Evolutionary conservation across 129 eudicot genomes (phyloP), one percentile per base, ranked within the genome.

Genomic region (Chrysanthemum lavandulifolium): DNA sequence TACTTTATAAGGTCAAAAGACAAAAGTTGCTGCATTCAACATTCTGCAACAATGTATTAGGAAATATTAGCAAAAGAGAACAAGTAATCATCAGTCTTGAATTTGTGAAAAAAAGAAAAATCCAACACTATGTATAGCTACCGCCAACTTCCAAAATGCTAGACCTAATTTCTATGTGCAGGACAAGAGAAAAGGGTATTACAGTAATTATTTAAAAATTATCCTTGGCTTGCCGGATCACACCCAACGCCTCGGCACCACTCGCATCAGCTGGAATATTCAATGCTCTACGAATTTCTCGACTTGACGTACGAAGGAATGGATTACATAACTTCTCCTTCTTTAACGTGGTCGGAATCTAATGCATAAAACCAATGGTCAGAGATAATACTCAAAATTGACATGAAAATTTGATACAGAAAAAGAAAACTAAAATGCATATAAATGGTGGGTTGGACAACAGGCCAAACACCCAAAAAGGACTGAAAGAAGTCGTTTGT

Each of bases 331-430:
- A 67, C 82, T 93, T 89, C 78, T 93, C 98, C 75, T 51, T 84
- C 81, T 81, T 87, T 53, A 93, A 76, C 0, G 92, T 83, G 36
- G 97, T 89, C 68, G 98, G 98, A 76, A 93, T 86, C 98, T 93
- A 73, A 57, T 33, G 80, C 73, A 78, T 75, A 74, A 56, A 61
- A 72, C 19, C 56, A 61, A 78, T 36, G 27, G 65, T 59, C 60
- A 64, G 45, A 18, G 47, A 61, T n/a, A 49, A 40, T 40, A 40
- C 52, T 23, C 60, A 36, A 64, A 47, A 48, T 13, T 7, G 19
- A 19, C 50, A 36, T 60, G n/a, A 66, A 59, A 10, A 9, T 2
- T 57, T 71, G 15, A 71, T 56, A 7, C 45, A 56, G 16, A 71
- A 55, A 3, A 59, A 72, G 6, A 43, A 19, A 67, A 40, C 23